Conservation (phyloP, 2,329 filamentous ascomycete species). For the Ophiostoma piceae region DNA sequence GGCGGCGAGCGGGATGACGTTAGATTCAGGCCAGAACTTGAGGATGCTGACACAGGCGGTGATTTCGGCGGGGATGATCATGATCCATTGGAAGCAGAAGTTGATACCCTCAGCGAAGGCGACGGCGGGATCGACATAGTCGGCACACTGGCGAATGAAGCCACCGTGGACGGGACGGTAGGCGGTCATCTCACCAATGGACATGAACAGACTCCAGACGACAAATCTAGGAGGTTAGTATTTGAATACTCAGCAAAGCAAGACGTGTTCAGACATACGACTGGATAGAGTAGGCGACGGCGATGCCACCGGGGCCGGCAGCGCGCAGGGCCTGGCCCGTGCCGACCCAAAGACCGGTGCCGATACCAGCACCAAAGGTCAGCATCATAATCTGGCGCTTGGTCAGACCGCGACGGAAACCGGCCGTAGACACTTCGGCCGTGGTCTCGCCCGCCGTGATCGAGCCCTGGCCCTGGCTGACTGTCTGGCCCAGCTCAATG, state of each 20-base stretch:
- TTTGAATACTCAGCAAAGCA: too few species aligned
- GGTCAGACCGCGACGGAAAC: not conserved
- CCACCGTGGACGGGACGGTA: conserved; percentile 5
- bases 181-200: conserved; percentile 2
- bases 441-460: not conserved
- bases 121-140: not conserved
- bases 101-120: not conserved
- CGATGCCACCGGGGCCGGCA: not conserved
- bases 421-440: not conserved
- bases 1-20: not conserved
- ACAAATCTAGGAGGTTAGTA: not conserved
- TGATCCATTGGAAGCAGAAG: not conserved
- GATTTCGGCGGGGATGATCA: conserved; percentile 5
- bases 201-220: conserved; percentile 10
- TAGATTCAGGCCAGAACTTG: not conserved
- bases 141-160: conserved; percentile 1
- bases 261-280: not conserved
- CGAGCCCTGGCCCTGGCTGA: not conserved
- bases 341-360: conserved; percentile 3
- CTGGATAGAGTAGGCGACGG: conserved; percentile 2
- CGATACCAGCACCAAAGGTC: conserved; percentile 9
- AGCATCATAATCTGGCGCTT: conserved; percentile 8
- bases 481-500: not conserved
- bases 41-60: conserved; percentile 3
- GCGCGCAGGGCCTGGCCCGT: conserved; percentile 3